These are phyloP conservation scores for Aspergillus arachidicola DNA, from an alignment of 2,329 filamentous ascomycete genomes.

Conservation along the genomic window DNA sequence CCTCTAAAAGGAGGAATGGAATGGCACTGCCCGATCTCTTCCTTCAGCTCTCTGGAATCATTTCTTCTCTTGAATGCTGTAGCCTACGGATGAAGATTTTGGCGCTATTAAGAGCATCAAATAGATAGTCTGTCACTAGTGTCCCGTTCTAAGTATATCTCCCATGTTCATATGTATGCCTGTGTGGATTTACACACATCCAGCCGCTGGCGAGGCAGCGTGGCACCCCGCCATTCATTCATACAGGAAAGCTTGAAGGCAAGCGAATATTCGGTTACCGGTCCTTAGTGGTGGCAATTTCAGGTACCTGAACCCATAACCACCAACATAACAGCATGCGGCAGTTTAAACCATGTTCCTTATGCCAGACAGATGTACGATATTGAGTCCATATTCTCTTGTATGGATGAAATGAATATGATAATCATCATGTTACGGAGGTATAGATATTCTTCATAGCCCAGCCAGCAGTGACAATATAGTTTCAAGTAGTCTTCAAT, in stretches of 20 bases:
- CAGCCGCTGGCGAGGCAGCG: not conserved
- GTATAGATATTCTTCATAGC: not conserved
- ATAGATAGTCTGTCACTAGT: not conserved
- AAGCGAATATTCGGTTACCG: conserved; percentile 2
- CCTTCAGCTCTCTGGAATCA: not conserved
- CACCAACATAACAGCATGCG: not conserved
- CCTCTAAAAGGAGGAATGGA: conserved; percentile 11
- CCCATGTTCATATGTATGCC: not conserved
- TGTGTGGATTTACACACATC: not conserved
- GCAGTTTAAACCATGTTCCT: not conserved
- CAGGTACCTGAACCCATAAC: not conserved
- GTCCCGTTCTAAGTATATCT: conserved; percentile 2
- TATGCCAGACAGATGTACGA: not conserved
- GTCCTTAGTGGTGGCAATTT: not conserved
- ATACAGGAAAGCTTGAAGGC: conserved; percentile 8
- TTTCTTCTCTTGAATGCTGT: not conserved
- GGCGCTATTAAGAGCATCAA: not conserved
- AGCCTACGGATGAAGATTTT: not conserved
- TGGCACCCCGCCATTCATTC: not conserved
- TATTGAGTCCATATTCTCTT: not conserved
- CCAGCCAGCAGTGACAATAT: not conserved
- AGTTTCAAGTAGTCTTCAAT: not conserved
- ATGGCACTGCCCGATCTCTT: not conserved
- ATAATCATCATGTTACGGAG: not conserved
- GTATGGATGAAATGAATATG: not conserved